Conservation (phyloP, 768 basidiomycete species). For the Suillus americanus region DNA sequence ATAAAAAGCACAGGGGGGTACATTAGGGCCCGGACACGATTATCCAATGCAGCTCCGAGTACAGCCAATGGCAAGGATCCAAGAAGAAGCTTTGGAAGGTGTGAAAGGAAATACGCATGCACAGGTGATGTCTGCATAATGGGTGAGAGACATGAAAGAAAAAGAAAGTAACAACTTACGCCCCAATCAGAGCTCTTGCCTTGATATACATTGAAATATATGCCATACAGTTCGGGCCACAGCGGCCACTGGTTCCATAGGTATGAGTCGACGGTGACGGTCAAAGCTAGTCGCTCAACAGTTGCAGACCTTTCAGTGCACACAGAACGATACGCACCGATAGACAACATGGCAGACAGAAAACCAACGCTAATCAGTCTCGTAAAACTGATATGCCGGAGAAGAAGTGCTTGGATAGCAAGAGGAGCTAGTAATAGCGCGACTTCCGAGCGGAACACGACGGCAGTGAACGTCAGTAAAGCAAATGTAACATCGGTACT, state of each 20-base stretch:
- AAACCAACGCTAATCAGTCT: conserved; percentile 51
- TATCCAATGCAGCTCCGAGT: conserved; percentile 50
- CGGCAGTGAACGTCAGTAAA: conserved; percentile 63
- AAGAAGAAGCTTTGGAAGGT: conserved; percentile 79
- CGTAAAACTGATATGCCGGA: conserved; percentile 41
- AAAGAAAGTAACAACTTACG: conserved; percentile 44
- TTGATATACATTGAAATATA: conserved; percentile 84
- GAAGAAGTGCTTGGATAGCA: conserved; percentile 49
- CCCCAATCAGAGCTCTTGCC: conserved; percentile 94
- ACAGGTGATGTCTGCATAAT: conserved; percentile 62
- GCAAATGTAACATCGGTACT: conserved; percentile 46
- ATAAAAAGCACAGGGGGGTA: conserved; percentile 55
- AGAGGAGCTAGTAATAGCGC: conserved; percentile 64
- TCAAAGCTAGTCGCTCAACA: conserved; percentile 44
- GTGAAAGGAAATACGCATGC: conserved; percentile 60
- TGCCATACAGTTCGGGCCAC: conserved; percentile 83
- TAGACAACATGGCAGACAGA: conserved; percentile 45
- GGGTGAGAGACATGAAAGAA: conserved; percentile 7
- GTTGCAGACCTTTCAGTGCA: not conserved
- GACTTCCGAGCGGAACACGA: conserved; percentile 82
- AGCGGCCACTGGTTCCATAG: conserved; percentile 74
- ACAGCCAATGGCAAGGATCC: conserved; percentile 59
- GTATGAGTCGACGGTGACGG: conserved; percentile 74
- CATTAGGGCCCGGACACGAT: conserved; percentile 49
- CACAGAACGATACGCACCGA: conserved; percentile 41